Percentiles rank a stretch among this genome's conserved stretches.
Conservation (phyloP, 495 filamentous ascomycete genomes). For the Parmelia sp. region DNA sequence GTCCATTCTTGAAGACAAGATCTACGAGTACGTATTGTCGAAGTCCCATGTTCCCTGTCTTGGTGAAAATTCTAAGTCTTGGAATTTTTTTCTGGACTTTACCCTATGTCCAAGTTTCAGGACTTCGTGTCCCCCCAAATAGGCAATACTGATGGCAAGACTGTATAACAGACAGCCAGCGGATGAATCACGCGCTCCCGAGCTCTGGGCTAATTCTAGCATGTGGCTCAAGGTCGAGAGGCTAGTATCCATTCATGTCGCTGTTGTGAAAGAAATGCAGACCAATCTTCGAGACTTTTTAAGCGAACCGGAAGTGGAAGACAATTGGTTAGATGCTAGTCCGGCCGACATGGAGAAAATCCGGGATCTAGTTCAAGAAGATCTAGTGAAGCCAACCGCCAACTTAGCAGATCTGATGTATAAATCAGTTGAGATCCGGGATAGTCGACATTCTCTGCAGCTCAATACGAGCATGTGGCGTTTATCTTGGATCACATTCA, state of each 20-base stretch:
- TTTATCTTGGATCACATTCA: slow-evolving; percentile 44
- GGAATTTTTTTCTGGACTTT: background rate
- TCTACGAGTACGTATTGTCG: slow-evolving; percentile 28
- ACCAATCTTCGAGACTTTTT: slow-evolving; percentile 32
- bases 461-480: slow-evolving; percentile 39
- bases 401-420: slow-evolving; percentile 45
- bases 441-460: slow-evolving; percentile 45
- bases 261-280: slow-evolving; percentile 44
- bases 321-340: slow-evolving; percentile 24
- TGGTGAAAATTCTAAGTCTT: background rate
- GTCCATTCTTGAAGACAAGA: slow-evolving; percentile 47
- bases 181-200: slow-evolving; percentile 49
- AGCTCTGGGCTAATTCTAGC: slow-evolving; percentile 47
- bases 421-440: slow-evolving; percentile 49
- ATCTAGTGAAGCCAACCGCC: slow-evolving; percentile 20
- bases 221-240: slow-evolving; percentile 51
- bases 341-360: slow-evolving; percentile 26
- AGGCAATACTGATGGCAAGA: background rate
- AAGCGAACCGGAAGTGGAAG: slow-evolving; percentile 27
- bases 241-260: slow-evolving; percentile 43
- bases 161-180: slow-evolving; percentile 35
- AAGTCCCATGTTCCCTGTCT: background rate
- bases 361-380: slow-evolving; percentile 16
- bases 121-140: background rate
- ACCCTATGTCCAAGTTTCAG: background rate